A percentile compares a stretch with the other conserved stretches of the same genome.
Evolutionary conservation across 2,329 filamentous ascomycete genomes (phyloP).

Genomic region (Fonsecaea pugnacius): DNA sequence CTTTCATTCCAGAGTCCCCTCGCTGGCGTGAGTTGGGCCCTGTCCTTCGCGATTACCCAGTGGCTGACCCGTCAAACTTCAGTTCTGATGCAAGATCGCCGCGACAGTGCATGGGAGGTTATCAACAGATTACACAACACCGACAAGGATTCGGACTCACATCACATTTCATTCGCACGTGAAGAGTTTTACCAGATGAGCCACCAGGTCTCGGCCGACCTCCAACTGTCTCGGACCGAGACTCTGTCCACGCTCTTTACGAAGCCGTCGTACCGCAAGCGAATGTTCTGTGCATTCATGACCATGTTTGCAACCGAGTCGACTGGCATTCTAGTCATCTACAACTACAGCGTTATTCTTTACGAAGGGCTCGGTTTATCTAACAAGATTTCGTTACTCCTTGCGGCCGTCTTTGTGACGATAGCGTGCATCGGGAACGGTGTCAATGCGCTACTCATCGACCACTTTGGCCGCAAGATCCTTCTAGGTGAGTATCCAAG

Average conservation of each 20-base stretch:
- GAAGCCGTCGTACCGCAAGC: conserved; percentile 16
- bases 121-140: too few species aligned
- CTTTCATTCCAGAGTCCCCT: conserved; percentile 38
- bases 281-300: conserved; percentile 9
- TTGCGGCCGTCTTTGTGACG: conserved; percentile 13
- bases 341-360: conserved; percentile 22
- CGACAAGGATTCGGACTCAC: too few species aligned
- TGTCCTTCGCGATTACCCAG: too few species aligned
- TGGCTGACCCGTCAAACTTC: too few species aligned
- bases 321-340: conserved; percentile 18
- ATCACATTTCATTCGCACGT: conserved; percentile 2
- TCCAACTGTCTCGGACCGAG: too few species aligned
- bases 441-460: conserved; percentile 16
- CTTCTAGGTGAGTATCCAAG: conserved; percentile 20
- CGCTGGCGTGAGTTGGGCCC: conserved; percentile 26
- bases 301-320: conserved; percentile 19
- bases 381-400: background rate
- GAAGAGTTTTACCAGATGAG: conserved; percentile 21
- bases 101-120: too few species aligned
- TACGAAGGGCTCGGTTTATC: conserved; percentile 19
- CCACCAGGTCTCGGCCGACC: conserved; percentile 14
- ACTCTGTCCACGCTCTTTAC: conserved; percentile 13
- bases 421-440: conserved; percentile 16
- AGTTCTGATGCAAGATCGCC: too few species aligned
- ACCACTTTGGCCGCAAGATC: conserved; percentile 32